Conservation (phyloP, 352 stramenopile genomes). For the Halophytophthora batemanensis region DNA sequence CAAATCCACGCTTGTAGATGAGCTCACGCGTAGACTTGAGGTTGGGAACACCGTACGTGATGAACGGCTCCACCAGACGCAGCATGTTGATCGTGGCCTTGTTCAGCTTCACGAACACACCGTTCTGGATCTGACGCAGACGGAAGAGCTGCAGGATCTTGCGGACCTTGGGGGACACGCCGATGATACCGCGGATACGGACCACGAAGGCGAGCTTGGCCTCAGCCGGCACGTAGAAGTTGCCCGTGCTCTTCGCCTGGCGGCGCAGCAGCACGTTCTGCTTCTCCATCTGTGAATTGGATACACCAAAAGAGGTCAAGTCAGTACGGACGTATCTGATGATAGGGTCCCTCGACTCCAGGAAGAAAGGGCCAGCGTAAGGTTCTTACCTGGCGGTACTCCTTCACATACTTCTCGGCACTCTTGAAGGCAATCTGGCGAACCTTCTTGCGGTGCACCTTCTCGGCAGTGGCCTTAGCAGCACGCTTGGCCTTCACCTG, state of each 20-base stretch:
- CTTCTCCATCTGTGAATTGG: constrained; percentile 77
- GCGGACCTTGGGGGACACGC: constrained; percentile 88
- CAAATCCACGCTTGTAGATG: constrained; percentile 99
- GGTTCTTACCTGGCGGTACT: constrained; percentile 91
- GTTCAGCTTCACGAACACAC: constrained; percentile 99
- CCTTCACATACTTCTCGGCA: constrained; percentile 98
- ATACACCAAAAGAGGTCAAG: background rate
- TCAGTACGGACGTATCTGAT: background rate
- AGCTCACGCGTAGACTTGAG: constrained; percentile 97
- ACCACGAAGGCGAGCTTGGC: constrained; percentile 98
- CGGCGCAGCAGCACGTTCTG: constrained; percentile 93
- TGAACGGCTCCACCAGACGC: constrained; percentile 97
- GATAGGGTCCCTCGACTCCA: background rate
- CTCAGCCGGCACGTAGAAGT: constrained; percentile 97
- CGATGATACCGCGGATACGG: constrained; percentile 99
- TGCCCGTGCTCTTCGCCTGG: constrained; percentile 94
- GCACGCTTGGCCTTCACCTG: constrained; percentile 85
- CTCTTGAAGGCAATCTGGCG: constrained; percentile 91
- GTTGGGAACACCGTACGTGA: constrained; percentile 98
- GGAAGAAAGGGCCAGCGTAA: background rate
- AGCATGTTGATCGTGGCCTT: constrained; percentile 99
- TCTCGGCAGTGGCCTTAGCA: constrained; percentile 71
- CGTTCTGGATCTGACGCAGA: constrained; percentile 99
- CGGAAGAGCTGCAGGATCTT: constrained; percentile 99
- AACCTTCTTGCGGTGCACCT: constrained; percentile 85